Evolutionary conservation across 352 stramenopile genomes (phyloP).

Genomic region (Phytophthora colocasiae): DNA sequence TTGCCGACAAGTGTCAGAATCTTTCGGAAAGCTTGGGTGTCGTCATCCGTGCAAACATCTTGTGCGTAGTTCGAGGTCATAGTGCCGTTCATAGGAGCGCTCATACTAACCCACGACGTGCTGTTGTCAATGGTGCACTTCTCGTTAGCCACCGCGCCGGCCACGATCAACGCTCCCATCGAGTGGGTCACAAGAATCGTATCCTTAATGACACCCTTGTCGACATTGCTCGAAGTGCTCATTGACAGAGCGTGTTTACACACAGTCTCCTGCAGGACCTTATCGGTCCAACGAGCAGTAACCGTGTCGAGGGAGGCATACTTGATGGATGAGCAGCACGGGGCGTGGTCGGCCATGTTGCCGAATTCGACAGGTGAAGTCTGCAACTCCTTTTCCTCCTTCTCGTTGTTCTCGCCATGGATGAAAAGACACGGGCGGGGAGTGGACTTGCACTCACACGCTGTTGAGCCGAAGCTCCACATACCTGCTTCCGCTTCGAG

Average conservation of each 20-base stretch:
- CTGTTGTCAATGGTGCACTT: slow-evolving; percentile 55
- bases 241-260: slow-evolving; percentile 44
- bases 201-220: slow-evolving; percentile 36
- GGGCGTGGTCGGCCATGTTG: slow-evolving; percentile 40
- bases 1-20: slow-evolving; percentile 44
- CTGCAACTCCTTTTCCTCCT: slow-evolving; percentile 30
- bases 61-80: slow-evolving; percentile 56
- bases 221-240: slow-evolving; percentile 25
- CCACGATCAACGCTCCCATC: slow-evolving; percentile 54
- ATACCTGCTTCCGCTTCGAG: slow-evolving; percentile 26
- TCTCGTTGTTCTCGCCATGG: slow-evolving; percentile 38
- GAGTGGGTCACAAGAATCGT: slow-evolving; percentile 59
- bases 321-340: slow-evolving; percentile 52
- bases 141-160: slow-evolving; percentile 46
- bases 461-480: slow-evolving; percentile 30
- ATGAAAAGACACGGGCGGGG: slow-evolving; percentile 55
- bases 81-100: slow-evolving; percentile 50
- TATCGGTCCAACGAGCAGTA: slow-evolving; percentile 41
- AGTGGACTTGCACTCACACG: slow-evolving; percentile 41
- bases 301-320: slow-evolving; percentile 47
- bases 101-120: slow-evolving; percentile 56
- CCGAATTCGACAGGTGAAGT: slow-evolving; percentile 37
- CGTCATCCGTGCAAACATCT: slow-evolving; percentile 44
- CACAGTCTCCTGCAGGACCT: slow-evolving; percentile 40
- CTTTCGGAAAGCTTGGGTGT: slow-evolving; percentile 34